Evolutionary conservation across 164 flowering plant species (phyloP), one percentile per base, ranked within the genome.

Genomic region (Nymphaea colorata): DNA sequence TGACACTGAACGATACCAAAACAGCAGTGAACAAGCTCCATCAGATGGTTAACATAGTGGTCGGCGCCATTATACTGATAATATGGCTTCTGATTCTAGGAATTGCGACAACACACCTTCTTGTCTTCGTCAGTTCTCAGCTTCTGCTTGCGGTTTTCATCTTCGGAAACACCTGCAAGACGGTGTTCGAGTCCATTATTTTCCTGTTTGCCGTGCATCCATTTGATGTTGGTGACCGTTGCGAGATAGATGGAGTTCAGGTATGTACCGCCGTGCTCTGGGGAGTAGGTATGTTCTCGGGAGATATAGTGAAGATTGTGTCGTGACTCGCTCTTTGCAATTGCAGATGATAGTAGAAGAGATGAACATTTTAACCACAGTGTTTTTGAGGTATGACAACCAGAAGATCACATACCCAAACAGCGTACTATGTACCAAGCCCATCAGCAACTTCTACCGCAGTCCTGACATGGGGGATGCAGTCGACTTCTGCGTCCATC

Each of bases 121-220:
- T 87, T 12, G 79, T 85, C 51, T 66, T 85, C 65, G 55, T 85
- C 4, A 83, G 86, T 72, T 87, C 91, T 61, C 89, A 87, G 77
- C 74, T 85, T 43, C 71, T 87, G 15, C 18, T 87, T 68, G 80
- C 79, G 66, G 84, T 66, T 45, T 87, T 87, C 68, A 71, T 85
- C 67, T 87, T 87, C 67, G 91, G 91, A 36, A 84, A 84, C 74
- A 83, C 82, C 62, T 80, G 82, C 79, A 87, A 85, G 75, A 85
- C 79, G 44, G 59, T 75, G 11, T 87, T 87, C 64, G 91, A 87
- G 78, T 79, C 90, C 11, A 83, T 86, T 66, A 74, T 86, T 57
- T 86, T 82, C 79, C 68, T 86, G 44, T 84, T 86, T 75, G 81
- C 79, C n/a, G 83, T 83, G 80, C 90, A 86, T 64, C 90, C 90